Evolutionary conservation across 2,329 filamentous ascomycete species (phyloP).

Genomic region (Paraphoma chrysanthemicola): DNA sequence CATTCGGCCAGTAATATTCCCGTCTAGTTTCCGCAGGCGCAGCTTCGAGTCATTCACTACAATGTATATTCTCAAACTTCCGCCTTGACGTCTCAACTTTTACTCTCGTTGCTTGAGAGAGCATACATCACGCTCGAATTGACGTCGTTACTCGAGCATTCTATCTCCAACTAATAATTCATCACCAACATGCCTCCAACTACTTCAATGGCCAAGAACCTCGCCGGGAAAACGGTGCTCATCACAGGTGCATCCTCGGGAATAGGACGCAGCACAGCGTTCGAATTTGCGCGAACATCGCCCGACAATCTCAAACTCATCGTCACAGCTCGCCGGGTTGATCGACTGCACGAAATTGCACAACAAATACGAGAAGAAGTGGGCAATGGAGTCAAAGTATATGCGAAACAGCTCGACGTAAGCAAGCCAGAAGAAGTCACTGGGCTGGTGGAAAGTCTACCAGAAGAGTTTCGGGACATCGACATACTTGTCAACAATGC

Average conservation of each 20-base stretch:
- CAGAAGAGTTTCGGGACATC: conserved; percentile 82
- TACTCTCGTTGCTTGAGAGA: not conserved
- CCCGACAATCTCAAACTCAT: conserved; percentile 80
- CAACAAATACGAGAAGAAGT: conserved; percentile 76
- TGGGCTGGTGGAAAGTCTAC: conserved; percentile 74
- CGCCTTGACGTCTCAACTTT: not conserved
- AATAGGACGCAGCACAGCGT: conserved; percentile 80
- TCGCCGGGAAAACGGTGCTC: conserved; percentile 87
- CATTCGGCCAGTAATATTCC: no score
- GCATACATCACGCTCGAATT: not conserved
- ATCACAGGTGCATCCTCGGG: conserved; percentile 92
- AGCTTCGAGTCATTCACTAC: no score
- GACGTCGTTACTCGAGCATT: not conserved
- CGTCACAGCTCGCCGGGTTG: conserved; percentile 81
- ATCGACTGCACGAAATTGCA: conserved; percentile 75
- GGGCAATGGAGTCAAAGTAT: conserved; percentile 67
- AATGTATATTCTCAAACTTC: no score
- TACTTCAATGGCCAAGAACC: conserved; percentile 75
- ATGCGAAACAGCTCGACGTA: conserved; percentile 84
- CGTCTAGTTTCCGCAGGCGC: no score
- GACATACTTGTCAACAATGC: conserved; percentile 96
- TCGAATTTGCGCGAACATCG: conserved; percentile 87
- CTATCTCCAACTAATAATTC: not conserved
- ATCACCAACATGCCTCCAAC: conserved; percentile 10
- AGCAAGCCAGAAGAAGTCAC: conserved; percentile 77